A percentile compares a stretch with the other conserved stretches of the same genome.
Evolutionary conservation across 176 grass and related monocot genomes (phyloP).

Genomic region (Poa annua): DNA sequence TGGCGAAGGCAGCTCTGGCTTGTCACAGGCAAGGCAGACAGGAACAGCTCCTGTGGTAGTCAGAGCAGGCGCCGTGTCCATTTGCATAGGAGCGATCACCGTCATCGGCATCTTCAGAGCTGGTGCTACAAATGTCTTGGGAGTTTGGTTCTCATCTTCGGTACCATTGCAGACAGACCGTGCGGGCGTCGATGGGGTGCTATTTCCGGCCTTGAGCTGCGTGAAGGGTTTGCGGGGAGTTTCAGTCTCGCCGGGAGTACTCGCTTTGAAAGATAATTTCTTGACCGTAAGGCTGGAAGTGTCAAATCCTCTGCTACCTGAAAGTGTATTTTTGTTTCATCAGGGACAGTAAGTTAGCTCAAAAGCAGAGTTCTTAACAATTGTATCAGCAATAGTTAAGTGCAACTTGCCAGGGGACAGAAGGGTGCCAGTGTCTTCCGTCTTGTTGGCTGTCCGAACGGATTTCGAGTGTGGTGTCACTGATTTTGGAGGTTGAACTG

Average conservation of each 20-base stretch:
- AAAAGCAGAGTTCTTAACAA: neutral
- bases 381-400: neutral
- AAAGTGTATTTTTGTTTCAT: constrained; percentile 16
- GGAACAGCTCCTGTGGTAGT: constrained; percentile 22
- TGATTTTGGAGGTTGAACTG: constrained; percentile 48
- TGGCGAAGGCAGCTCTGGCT: constrained; percentile 23
- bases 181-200: constrained; percentile 39
- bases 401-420: constrained; percentile 58
- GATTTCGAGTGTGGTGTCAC: constrained; percentile 47
- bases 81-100: constrained; percentile 50
- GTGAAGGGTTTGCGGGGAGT: constrained; percentile 61
- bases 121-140: constrained; percentile 32
- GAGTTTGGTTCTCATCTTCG: constrained; percentile 56
- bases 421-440: constrained; percentile 41
- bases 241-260: constrained; percentile 43
- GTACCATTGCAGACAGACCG: neutral
- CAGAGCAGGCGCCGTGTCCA: constrained; percentile 28
- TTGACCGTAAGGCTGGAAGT: constrained; percentile 46
- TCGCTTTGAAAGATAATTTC: constrained; percentile 65
- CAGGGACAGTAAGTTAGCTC: neutral
- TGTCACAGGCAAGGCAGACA: constrained; percentile 37
- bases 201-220: constrained; percentile 41
- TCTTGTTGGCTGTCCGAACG: constrained; percentile 49
- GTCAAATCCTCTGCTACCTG: constrained; percentile 58
- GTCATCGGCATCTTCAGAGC: constrained; percentile 46